Conservation (phyloP, 441 rosid genomes). For the Populus tomentosa region DNA sequence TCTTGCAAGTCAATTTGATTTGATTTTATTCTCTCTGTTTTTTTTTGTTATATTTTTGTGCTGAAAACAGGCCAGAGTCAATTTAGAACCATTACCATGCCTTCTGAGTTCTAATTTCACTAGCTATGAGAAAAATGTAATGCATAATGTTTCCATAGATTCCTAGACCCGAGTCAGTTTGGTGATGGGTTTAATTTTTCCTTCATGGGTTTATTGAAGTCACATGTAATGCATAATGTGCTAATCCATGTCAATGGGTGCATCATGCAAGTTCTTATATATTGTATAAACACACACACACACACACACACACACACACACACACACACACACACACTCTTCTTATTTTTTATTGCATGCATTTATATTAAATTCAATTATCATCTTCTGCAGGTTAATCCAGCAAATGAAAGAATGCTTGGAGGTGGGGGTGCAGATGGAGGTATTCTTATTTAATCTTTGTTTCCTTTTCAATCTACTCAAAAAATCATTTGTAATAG, state of each 20-base stretch:
- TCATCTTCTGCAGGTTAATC: slow-evolving; percentile 47
- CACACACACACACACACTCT: not conserved
- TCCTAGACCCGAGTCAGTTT: not conserved
- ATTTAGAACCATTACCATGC: too few relatives aligned
- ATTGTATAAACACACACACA: not conserved
- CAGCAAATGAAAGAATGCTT: slow-evolving; percentile 80
- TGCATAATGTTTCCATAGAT: not conserved
- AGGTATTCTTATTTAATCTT: slow-evolving; percentile 32
- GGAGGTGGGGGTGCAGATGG: slow-evolving; percentile 98
- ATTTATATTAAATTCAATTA: not conserved
- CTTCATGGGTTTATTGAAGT: too few relatives aligned
- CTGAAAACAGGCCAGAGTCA: too few relatives aligned
- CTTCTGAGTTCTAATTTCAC: too few relatives aligned
- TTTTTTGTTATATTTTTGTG: too few relatives aligned
- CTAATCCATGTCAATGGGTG: too few relatives aligned
- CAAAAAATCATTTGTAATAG: not conserved
- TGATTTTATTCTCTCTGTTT: too few relatives aligned
- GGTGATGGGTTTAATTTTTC: not conserved
- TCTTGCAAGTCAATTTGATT: too few relatives aligned
- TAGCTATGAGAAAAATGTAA: too few relatives aligned
- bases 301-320: rapidly evolving
- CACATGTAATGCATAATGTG: too few relatives aligned
- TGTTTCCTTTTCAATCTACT: not conserved
- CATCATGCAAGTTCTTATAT: not conserved
- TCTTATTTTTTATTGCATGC: not conserved